Evolutionary conservation across 176 grass and related monocot species (phyloP).

Genomic region (maize (Zea mays)): Zm-B73-REFERENCE-NAM-5.0 NC_050097.1:186627001-186627500

Average conservation of each 20-base stretch:
- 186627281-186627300: no score
- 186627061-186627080: background rate
- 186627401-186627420: background rate
- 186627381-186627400: background rate
- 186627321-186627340: background rate
- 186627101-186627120: background rate
- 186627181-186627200: conserved; percentile 11
- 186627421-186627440: background rate
- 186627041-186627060: background rate
- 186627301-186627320: background rate
- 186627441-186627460: background rate
- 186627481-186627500: background rate
- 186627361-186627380: no score
- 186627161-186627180: no score
- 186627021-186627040: background rate
- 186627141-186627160: background rate
- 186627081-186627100: background rate
- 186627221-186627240: background rate
- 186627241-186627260: no score
- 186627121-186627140: background rate
- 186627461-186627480: conserved; percentile 21
- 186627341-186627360: no score
- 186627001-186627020: background rate
- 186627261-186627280: background rate
- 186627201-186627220: background rate